These are phyloP conservation scores for Epicoccum sorghinum DNA, from an alignment of 2,329 filamentous ascomycete genomes.

Conservation along the genomic window DNA sequence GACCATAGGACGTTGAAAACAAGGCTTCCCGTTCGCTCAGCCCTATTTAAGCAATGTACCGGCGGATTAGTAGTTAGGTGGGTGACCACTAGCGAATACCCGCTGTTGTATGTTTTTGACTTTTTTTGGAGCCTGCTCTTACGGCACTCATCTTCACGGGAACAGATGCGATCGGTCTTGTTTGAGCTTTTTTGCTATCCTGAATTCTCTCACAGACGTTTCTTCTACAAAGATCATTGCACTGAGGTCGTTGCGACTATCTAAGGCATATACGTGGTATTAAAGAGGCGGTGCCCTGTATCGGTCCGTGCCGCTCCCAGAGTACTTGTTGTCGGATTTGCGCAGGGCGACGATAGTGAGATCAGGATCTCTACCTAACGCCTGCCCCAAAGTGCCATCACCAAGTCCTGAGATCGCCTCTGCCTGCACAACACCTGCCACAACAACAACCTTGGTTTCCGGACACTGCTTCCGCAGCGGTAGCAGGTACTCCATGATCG, in stretches of 20 bases:
- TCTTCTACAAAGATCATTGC: too few relatives aligned
- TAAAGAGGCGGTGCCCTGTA: constrained; percentile 65
- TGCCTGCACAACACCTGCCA: constrained; percentile 62
- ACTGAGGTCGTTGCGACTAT: too few relatives aligned
- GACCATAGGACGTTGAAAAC: not conserved
- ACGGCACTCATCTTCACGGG: too few relatives aligned
- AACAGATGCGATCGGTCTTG: too few relatives aligned
- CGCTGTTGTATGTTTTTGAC: not conserved
- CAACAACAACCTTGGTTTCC: constrained; percentile 56
- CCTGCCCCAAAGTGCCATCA: constrained; percentile 19
- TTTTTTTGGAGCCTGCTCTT: too few relatives aligned
- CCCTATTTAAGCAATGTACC: not conserved
- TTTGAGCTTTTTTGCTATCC: too few relatives aligned
- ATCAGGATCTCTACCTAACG: constrained; percentile 20
- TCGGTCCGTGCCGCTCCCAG: constrained; percentile 58
- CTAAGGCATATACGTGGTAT: constrained; percentile 51
- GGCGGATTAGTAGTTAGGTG: not conserved
- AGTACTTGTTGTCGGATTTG: constrained; percentile 62
- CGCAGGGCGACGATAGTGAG: constrained; percentile 60
- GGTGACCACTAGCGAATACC: not conserved
- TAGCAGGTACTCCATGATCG: constrained; percentile 50
- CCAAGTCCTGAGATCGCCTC: constrained; percentile 21
- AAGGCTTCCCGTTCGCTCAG: not conserved
- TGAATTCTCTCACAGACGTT: too few relatives aligned
- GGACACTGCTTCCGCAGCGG: too few relatives aligned